Conservation (phyloP, 1,284 basidiomycete species). For the Coniophora puteana region DNA sequence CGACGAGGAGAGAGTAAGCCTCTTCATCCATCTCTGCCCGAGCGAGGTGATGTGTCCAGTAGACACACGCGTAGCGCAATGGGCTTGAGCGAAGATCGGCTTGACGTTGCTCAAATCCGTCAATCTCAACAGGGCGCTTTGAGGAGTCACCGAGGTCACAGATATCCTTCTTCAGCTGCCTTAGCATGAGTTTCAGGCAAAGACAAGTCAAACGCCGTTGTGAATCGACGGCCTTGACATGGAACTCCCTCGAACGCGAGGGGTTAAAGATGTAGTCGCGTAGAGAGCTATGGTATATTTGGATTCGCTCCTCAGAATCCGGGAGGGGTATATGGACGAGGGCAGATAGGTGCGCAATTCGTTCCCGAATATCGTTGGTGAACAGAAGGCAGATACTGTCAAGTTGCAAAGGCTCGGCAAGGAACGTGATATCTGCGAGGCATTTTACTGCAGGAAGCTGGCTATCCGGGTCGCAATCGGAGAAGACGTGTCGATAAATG, state of each 20-base stretch:
- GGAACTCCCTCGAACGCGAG: slow-evolving; percentile 14
- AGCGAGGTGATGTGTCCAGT: slow-evolving; percentile 21
- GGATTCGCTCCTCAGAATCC: too few relatives aligned
- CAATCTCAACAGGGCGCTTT: slow-evolving; percentile 17
- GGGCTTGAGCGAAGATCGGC: slow-evolving; percentile 12
- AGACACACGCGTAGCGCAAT: slow-evolving; percentile 18
- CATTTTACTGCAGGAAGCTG: too few relatives aligned
- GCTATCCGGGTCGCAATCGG: too few relatives aligned
- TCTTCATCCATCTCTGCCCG: too few relatives aligned
- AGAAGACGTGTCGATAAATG: too few relatives aligned
- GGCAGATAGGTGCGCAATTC: too few relatives aligned
- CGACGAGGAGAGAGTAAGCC: too few relatives aligned
- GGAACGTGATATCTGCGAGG: too few relatives aligned
- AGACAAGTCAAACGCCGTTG: slow-evolving; percentile 15
- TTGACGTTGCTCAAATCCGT: slow-evolving; percentile 16
- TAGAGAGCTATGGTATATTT: slow-evolving; percentile 21
- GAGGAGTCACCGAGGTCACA: slow-evolving; percentile 18
- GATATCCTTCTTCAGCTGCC: slow-evolving; percentile 19
- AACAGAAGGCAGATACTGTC: too few relatives aligned
- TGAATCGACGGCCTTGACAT: slow-evolving; percentile 12
- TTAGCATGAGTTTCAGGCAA: slow-evolving; percentile 15
- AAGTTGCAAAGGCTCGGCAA: too few relatives aligned
- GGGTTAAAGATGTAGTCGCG: slow-evolving; percentile 16
- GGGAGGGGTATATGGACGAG: too few relatives aligned
- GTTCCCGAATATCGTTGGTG: too few relatives aligned